Evolutionary conservation across 2,329 filamentous ascomycete genomes (phyloP).

Genomic region (Cercospora sojina): DNA sequence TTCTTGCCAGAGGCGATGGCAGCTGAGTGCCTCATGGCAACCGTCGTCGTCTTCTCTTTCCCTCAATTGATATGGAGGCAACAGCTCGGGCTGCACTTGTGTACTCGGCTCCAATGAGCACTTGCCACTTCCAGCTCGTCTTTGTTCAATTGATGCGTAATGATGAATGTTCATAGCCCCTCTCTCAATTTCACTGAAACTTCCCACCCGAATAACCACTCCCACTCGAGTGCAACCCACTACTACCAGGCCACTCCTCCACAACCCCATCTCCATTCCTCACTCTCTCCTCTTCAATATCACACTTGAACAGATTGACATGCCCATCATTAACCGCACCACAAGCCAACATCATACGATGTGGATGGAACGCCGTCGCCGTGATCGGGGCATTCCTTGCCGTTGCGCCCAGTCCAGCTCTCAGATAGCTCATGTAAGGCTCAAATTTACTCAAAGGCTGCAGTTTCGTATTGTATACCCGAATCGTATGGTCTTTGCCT

Average conservation of each 20-base stretch:
- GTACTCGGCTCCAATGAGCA: not conserved
- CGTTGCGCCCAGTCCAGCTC: conserved; percentile 28
- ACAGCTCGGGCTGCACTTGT: not conserved
- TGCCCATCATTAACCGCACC: conserved; percentile 84
- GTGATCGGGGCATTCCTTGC: conserved; percentile 71
- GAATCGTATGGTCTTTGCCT: conserved; percentile 82
- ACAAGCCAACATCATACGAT: conserved; percentile 85
- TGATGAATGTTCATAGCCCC: not conserved
- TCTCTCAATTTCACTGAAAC: not conserved
- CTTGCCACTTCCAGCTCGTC: not conserved
- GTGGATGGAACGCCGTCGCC: conserved; percentile 90
- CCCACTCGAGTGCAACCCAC: not conserved
- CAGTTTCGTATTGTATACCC: conserved; percentile 77
- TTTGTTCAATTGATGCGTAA: not conserved
- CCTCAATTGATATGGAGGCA: not conserved
- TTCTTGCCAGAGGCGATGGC: not conserved
- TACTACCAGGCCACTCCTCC: conserved; percentile 13
- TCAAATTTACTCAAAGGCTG: conserved; percentile 75
- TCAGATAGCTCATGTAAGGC: conserved; percentile 69
- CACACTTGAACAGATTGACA: conserved; percentile 71
- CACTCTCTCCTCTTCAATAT: conserved; percentile 27
- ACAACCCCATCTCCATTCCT: conserved; percentile 18
- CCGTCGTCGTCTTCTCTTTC: not conserved
- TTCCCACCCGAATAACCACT: not conserved
- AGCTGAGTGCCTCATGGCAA: not conserved